Evolutionary conservation across 148 eudicot species (phyloP), one percentile per base, ranked within the genome.

Genomic region (Nyssa sinensis): DNA sequence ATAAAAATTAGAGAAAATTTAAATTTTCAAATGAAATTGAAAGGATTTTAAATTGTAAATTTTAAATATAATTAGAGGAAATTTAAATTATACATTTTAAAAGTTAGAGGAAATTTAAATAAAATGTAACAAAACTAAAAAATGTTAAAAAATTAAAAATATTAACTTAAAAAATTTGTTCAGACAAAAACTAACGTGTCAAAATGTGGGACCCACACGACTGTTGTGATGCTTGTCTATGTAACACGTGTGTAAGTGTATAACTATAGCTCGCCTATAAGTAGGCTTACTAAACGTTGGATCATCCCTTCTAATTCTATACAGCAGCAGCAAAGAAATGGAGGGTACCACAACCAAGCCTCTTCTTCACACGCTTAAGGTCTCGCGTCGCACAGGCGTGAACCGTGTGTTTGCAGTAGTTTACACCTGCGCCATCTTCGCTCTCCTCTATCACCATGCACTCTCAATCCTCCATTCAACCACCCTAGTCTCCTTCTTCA

Each of bases 401-500:
- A 89, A 88, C 88, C 94, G 88, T 58, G 78, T 80, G 11, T 94
- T 81, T 74, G 88, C 89, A 13, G 69, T 69, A 7, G 79, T 83
- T 53, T 94, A 89, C 83, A 21, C 84, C 5, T 67, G 55, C 16
- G 93, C 89, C 2, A 30, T 94, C 2, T 72, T 84, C 12, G 69
- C 87, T n/a, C 81, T 88, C 29, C 30, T 91, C 78, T 79, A 81
- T 76, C 87, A 80, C 86, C 89, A 91, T 51, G 24, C 67, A 14
- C 55, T 60, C 25, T 59, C 74, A 11, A 76, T 87, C 69, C 28
- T 80, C 53, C 66, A 44, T 78, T 73, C 87, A 55, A 59, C 76
- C 58, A 37, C 79, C 49, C 1, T 61, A 62, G 14, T 28, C 64
- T 41, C 74, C 61, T 69, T 74, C 68, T 27, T 66, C 76, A 23